Evolutionary conservation across 305 asterid genomes (phyloP).

Genomic region (Fraxinus sp.): DNA sequence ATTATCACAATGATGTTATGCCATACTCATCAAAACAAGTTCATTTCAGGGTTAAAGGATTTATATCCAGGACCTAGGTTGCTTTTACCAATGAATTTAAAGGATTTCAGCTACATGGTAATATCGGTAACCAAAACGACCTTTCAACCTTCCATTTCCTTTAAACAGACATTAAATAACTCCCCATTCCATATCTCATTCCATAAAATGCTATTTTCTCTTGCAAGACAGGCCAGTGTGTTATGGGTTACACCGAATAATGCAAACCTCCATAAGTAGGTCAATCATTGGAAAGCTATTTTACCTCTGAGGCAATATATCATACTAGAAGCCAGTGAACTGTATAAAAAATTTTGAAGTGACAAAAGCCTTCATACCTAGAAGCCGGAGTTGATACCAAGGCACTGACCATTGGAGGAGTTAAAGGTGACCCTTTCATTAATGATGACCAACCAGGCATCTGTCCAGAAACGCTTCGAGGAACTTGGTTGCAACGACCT

Average conservation of each 20-base stretch:
- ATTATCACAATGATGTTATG: neutral
- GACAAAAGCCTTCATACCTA: constrained; percentile 54
- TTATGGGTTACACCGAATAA: constrained; percentile 8
- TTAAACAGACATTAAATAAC: neutral
- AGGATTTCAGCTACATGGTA: constrained; percentile 2
- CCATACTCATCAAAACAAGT: constrained; percentile 2
- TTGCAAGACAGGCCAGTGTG: constrained; percentile 13
- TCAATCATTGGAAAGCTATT: neutral
- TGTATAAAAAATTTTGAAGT: constrained; percentile 15
- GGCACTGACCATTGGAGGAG: constrained; percentile 67
- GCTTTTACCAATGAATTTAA: neutral
- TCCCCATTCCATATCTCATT: neutral
- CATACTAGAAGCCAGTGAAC: constrained; percentile 15
- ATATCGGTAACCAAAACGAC: neutral
- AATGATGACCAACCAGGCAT: constrained; percentile 88
- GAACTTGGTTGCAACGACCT: constrained; percentile 75
- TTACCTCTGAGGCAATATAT: constrained; percentile 5
- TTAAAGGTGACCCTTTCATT: constrained; percentile 76
- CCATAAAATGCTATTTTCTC: constrained; percentile 15
- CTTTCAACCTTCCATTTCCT: neutral
- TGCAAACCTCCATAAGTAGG: neutral
- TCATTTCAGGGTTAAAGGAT: neutral
- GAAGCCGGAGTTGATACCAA: constrained; percentile 91
- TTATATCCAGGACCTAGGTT: neutral
- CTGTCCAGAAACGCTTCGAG: constrained; percentile 72